These are phyloP conservation scores for Cladosporium oxysporum DNA, from an alignment of 2,329 filamentous ascomycete genomes.

Conservation along the genomic window DNA sequence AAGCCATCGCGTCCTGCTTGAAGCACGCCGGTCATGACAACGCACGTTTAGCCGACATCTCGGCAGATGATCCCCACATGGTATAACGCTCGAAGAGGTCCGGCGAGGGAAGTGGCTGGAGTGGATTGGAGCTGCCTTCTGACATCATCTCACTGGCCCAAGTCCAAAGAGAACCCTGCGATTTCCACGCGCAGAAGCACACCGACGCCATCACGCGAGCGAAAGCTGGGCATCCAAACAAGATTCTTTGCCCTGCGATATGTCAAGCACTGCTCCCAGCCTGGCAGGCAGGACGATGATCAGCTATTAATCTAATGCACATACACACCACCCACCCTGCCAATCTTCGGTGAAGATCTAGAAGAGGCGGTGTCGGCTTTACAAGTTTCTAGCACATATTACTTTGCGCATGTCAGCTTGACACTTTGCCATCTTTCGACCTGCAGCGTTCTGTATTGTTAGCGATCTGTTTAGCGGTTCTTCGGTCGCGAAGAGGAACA, in stretches of 20 bases:
- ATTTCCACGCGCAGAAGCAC: constrained; percentile 1
- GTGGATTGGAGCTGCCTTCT: background rate
- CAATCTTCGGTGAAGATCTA: background rate
- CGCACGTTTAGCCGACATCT: constrained; percentile 1
- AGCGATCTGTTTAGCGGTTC: background rate
- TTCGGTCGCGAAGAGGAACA: background rate
- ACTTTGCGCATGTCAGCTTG: background rate
- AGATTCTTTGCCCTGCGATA: constrained; percentile 1
- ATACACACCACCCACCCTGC: background rate
- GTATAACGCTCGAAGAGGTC: background rate
- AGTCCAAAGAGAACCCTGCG: constrained; percentile 6
- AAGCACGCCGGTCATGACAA: background rate
- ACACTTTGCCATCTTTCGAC: background rate
- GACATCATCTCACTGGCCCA: background rate
- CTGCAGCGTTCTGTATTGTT: background rate
- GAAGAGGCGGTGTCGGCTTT: constrained; percentile 5
- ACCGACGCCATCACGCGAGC: constrained; percentile 11
- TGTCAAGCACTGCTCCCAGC: background rate
- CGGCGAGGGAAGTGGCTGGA: background rate
- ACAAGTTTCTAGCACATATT: background rate
- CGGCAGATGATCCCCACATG: constrained; percentile 8
- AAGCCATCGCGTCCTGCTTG: background rate
- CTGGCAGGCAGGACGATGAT: background rate
- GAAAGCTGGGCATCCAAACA: constrained; percentile 8
- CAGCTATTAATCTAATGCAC: background rate